Evolutionary conservation across 495 filamentous ascomycete species (phyloP), one percentile per base, ranked within the genome.

Genomic region (Neurospora terricola): DNA sequence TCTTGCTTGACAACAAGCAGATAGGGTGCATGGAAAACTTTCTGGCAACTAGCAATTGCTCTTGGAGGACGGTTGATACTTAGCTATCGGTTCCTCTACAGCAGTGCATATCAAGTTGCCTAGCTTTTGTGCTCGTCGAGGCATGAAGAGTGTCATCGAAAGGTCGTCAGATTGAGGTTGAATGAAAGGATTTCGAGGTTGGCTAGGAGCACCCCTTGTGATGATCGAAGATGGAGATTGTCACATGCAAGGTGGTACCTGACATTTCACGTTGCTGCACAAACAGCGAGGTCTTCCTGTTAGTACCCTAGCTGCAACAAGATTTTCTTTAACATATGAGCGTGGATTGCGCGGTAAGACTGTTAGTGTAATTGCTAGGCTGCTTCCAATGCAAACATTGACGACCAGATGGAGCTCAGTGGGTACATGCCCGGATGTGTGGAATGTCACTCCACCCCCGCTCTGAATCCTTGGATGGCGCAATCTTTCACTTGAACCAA

Each of bases 331-430:
- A 62, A 62, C 27, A 62, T 16, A 16, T 23, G 2, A 11, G 10
- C 4, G 11, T 27, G 5, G 0, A 14, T 0, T 34, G 2, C 0
- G 21, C 6, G 0, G 1, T 34, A 3, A 2, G 1, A 9, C 6
- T 34, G 54, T 66, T 59, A 59, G 48, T 59, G 21, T 16, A 2
- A 59, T 27, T 2, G 11, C 23, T 14, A 16, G 11, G 2, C 23
- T 59, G 5, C 5, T 59, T 59, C 0, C 2, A 6, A 3, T 6
- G 23, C 23, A 66, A 66, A 34, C 27, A 14, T 16, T 4, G 27
- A 66, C 0, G 6, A 18, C 14, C 3, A 16, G 23, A 66, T 66
- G 54, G 27, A 66, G 54, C 54, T 66, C 30, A 34, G 27, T 18
- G 27, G 54, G 27, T 66, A 34, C 54, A 14, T 34, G 27, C 18